phyloP scores from a whole-genome alignment of 2,329 filamentous ascomycete genomes.

The Aspergillaceae sp. region DNA sequence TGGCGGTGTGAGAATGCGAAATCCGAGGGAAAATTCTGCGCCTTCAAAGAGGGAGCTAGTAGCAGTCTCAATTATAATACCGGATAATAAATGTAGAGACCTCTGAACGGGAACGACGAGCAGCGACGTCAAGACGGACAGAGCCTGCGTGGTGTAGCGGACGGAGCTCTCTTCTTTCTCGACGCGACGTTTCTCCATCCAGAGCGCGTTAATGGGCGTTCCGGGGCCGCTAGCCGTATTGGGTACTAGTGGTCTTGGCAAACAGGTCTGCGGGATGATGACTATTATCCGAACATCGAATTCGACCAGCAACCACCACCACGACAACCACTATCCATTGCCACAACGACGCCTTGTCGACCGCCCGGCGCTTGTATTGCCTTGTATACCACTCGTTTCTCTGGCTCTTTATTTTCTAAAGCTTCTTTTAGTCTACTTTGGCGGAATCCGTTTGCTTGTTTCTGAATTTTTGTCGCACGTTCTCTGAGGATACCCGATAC shows the following conservation, averaged over 20 bases:
- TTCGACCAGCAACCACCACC: neutral
- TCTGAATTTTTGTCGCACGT: conserved; percentile 10
- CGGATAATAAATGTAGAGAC: neutral
- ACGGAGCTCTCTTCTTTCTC: conserved; percentile 7
- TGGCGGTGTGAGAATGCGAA: conserved; percentile 7
- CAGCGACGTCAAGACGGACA: conserved; percentile 1
- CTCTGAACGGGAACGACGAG: neutral
- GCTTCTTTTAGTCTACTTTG: too few relatives aligned
- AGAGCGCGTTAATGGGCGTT: conserved; percentile 30
- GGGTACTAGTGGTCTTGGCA: conserved; percentile 15
- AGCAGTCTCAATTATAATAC: neutral
- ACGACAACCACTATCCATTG: conserved; percentile 4
- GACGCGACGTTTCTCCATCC: conserved; percentile 16
- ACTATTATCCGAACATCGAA: neutral
- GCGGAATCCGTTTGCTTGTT: neutral
- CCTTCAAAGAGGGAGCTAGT: neutral
- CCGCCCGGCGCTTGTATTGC: conserved; percentile 4
- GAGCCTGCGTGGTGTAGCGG: conserved; percentile 10
- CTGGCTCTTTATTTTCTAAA: too few relatives aligned
- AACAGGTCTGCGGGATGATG: conserved; percentile 4
- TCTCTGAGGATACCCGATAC: conserved; percentile 13
- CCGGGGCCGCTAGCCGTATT: conserved; percentile 15
- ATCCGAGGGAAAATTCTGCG: conserved; percentile 1
- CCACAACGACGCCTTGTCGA: conserved; percentile 2
- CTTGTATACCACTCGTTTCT: conserved; percentile 3